Conservation (phyloP, 352 stramenopile species). For the Phytophthora quininea region DNA sequence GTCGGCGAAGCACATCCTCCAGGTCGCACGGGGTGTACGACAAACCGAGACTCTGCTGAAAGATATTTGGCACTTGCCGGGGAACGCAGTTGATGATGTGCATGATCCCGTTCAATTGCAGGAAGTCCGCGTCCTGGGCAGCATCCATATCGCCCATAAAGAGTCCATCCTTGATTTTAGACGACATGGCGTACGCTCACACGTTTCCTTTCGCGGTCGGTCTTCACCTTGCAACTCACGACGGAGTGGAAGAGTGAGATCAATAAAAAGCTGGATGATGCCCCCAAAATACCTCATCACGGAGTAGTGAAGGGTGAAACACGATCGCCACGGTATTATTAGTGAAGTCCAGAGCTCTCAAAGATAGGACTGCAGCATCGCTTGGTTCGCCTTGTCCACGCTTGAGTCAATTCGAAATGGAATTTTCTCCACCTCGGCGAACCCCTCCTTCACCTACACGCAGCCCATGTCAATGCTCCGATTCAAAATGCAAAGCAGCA, state of each 20-base stretch:
- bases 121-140: conserved; percentile 92
- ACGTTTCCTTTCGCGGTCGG: conserved; percentile 7
- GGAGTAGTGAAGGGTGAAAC: conserved; percentile 8
- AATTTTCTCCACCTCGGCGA: conserved; percentile 72
- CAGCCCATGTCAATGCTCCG: conserved; percentile 16
- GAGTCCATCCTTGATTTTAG: conserved; percentile 94
- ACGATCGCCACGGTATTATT: conserved; percentile 31
- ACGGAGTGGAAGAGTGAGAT: conserved; percentile 32
- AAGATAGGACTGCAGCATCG: conserved; percentile 68
- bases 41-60: conserved; percentile 86
- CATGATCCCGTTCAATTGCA: conserved; percentile 93
- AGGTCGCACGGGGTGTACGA: conserved; percentile 81
- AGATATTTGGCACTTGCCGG: conserved; percentile 91
- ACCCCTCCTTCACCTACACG: conserved; percentile 70
- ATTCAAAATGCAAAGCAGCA: background rate
- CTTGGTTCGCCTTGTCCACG: conserved; percentile 40
- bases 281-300: conserved; percentile 34
- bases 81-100: conserved; percentile 93
- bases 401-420: conserved; percentile 59
- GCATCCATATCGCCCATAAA: conserved; percentile 94
- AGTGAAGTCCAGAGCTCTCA: conserved; percentile 45
- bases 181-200: conserved; percentile 75
- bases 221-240: conserved; percentile 18
- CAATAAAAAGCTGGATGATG: conserved; percentile 8
- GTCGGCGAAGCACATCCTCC: conserved; percentile 65